Base-by-base conservation (phyloP, 768 basidiomycete species). In the Leccinum longicurvipes region DNA sequence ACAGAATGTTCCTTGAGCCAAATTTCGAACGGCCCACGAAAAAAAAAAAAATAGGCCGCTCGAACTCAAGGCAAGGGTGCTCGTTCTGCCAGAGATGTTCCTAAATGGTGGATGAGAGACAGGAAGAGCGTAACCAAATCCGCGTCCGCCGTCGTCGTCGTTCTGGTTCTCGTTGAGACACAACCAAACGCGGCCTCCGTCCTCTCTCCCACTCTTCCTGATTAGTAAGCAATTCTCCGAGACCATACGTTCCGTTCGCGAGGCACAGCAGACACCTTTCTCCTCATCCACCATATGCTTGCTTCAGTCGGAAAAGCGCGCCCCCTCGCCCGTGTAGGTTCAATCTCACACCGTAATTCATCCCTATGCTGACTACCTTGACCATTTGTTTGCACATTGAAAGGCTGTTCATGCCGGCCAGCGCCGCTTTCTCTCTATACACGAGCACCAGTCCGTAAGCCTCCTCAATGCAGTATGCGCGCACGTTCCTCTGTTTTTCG, bases 401-500 rank as follows among this genome's bases (percentile, higher is more conserved):
- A 56, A 90, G 88, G 74, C 77, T 71, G 81, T 78, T 64, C 85
- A 83, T 82, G 83, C 84, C 66, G 82, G 86, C 69, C 93, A 95
- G 82, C 90, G 81, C 77, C 91, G 94, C 61, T 89, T 85, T 72
- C 84, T 98, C 66, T 96, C 93, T 24, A 94, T 99, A 66, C 97
- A 99, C 76, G 97, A 99, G 77, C 92, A 97, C 77, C 95, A 98
- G 74, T 96, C 94, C 44, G 89, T 98, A 73, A 86, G 87, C 61
- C 80, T 99, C 46, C 83, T 99, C 63, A 97, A 98, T 77, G 87
- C 93, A 60, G 96, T 98, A 69, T 66, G 79, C 67, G 8, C 31
- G 53, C 42, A 17, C 27, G 29, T 12, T 12, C 32, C 6, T 56
- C n/a, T 21, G 21, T 31, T 23, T 50, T 49, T 45, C 45, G 27